Base-by-base conservation (phyloP, 2,329 filamentous ascomycete genomes). In the Fusarium avenaceum region DNA sequence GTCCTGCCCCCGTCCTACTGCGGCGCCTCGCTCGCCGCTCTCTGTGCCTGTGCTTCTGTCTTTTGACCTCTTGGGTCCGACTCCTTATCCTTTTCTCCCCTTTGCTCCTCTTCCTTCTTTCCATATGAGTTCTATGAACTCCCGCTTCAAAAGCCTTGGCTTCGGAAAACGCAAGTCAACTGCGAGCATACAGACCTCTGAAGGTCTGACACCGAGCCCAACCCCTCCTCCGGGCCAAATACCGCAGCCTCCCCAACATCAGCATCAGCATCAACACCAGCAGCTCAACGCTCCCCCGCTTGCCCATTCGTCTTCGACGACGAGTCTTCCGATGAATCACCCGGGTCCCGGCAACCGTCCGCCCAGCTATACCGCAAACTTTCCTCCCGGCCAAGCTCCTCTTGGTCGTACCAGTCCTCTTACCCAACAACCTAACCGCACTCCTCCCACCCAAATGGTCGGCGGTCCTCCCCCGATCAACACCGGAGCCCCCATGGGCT, bases 111-210 rank as follows among this genome's bases (percentile, higher is more conserved):
- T 70, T 71, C 70, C 68, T 69, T 69, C 73, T 57, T 78, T 78
- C 79, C 77, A 77, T 79, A 92, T 92, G 90, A 92, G 87, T 86
- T 92, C 89, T 86, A 87, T 92, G 88, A 92, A 92, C 85, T 87
- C 88, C 80, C 89, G 90, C 82, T 88, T 93, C 80, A 92, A 92
- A 85, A 87, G 87, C 85, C 86, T 93, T 83, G 90, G 91, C 82
- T 91, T 92, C 85, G 90, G 90, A 83, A 92, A 92, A 87, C 90
- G 91, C 81, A 92, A 89, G 85, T 90, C 90, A 76, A 85, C 85
- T 75, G 84, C 85, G 78, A 88, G 85, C 80, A 86, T 87, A 75
- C 84, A 86, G 71, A 81, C 80, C 76, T 77, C 81, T 77, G 81
- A 85, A 77, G 77, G 77, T 57, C 72, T 70, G 59, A 72, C 74